These are phyloP conservation scores for Mortierella sp. DNA, from an alignment of 371 early-diverging fungal genomes.

Conservation along the genomic window DNA sequence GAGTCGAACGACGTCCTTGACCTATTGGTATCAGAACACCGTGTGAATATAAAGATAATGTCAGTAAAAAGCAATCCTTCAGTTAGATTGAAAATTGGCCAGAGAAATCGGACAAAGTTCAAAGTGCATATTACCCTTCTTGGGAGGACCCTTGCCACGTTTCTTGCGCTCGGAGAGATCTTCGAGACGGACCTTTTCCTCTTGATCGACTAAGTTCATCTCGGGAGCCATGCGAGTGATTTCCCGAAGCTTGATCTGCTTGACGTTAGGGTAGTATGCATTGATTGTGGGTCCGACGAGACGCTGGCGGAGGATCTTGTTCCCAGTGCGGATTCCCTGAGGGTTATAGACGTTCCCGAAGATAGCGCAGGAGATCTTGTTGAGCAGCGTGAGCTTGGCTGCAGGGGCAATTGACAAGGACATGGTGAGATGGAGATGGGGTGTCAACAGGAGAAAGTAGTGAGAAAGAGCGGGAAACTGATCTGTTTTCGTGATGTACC, in stretches of 20 bases:
- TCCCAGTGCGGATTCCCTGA: constrained; percentile 77
- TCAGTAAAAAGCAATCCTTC: too few species aligned
- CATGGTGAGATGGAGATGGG: constrained; percentile 8
- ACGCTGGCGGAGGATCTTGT: constrained; percentile 78
- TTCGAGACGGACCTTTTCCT: constrained; percentile 78
- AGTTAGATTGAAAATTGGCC: constrained; percentile 12
- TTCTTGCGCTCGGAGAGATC: constrained; percentile 77
- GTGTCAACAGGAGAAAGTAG: neutral
- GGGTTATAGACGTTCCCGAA: constrained; percentile 83
- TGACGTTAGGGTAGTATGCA: constrained; percentile 75
- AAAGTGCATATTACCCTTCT: constrained; percentile 72
- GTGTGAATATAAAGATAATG: too few species aligned
- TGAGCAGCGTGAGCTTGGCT: constrained; percentile 63
- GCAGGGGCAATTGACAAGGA: constrained; percentile 25
- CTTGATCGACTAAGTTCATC: constrained; percentile 71
- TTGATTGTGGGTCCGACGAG: constrained; percentile 76
- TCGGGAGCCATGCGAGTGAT: constrained; percentile 73
- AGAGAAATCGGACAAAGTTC: too few species aligned
- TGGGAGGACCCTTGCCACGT: constrained; percentile 87
- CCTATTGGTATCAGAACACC: constrained; percentile 46
- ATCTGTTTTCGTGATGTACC: neutral
- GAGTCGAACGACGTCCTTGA: constrained; percentile 73
- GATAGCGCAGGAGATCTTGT: constrained; percentile 74
- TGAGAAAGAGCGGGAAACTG: neutral
- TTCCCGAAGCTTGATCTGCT: constrained; percentile 69